phyloP scores from a whole-genome alignment of 1,284 basidiomycete species.

The Trametes versicolor region DNA sequence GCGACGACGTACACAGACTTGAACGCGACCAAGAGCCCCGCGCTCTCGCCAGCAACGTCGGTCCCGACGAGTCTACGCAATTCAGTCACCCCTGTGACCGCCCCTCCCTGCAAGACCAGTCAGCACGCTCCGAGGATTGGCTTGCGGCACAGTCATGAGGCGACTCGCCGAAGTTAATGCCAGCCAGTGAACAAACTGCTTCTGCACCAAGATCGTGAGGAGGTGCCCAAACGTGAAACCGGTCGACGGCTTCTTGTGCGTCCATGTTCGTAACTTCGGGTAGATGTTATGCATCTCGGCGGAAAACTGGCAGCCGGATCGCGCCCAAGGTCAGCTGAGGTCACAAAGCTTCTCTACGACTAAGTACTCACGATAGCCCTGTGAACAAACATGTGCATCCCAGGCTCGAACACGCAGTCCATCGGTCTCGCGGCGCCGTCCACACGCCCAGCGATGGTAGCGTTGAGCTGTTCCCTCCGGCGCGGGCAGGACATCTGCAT shows the following conservation, averaged over 20 bases:
- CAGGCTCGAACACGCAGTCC: background rate
- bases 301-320: background rate
- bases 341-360: background rate
- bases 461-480: too few relatives aligned
- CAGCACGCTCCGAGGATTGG: too few relatives aligned
- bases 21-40: background rate
- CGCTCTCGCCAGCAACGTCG: background rate
- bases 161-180: too few relatives aligned
- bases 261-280: background rate
- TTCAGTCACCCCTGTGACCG: too few relatives aligned
- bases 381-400: background rate
- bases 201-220: background rate
- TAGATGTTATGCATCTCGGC: background rate
- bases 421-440: background rate
- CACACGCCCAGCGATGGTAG: background rate
- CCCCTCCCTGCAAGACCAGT: too few relatives aligned
- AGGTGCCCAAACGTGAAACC: conserved; percentile 1
- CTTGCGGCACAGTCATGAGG: too few relatives aligned
- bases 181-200: background rate
- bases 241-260: background rate
- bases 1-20: background rate
- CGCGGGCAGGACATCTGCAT: too few relatives aligned
- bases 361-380: background rate
- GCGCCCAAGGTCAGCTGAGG: background rate
- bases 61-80: background rate